A percentile compares a stretch with the other conserved stretches of the same genome.
phyloP scores from a whole-genome alignment of 208 protist genomes.

The Herpetomonas samuelpessoai region DNA sequence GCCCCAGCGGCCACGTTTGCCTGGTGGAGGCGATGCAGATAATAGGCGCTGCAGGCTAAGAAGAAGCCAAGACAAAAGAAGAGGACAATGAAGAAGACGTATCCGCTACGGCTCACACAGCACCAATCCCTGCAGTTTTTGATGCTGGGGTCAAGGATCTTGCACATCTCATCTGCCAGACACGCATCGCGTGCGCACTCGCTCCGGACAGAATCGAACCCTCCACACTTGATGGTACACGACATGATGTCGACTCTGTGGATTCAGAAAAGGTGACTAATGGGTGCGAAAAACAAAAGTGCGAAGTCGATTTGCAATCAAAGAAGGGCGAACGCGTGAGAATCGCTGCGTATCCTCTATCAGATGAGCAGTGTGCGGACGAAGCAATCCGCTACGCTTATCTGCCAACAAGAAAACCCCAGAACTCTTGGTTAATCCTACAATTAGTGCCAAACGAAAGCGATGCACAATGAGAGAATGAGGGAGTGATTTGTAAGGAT shows the following conservation, averaged over 20 bases:
- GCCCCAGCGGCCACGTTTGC: constrained; percentile 65
- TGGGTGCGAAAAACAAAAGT: too few species aligned
- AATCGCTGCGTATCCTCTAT: too few species aligned
- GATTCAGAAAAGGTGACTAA: too few species aligned
- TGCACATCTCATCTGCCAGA: constrained; percentile 63
- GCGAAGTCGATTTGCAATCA: too few species aligned
- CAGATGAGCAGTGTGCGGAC: too few species aligned
- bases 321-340: too few species aligned
- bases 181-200: constrained; percentile 78
- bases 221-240: constrained; percentile 60
- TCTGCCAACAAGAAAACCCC: background rate
- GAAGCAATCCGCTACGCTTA: constrained; percentile 11
- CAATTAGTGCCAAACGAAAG: background rate
- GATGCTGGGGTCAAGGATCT: constrained; percentile 31
- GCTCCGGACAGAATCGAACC: constrained; percentile 61
- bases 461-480: background rate
- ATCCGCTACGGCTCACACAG: constrained; percentile 57
- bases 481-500: constrained; percentile 3
- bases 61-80: constrained; percentile 76
- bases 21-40: constrained; percentile 72
- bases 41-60: constrained; percentile 57
- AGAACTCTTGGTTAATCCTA: background rate
- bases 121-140: constrained; percentile 76
- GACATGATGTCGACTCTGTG: constrained; percentile 22
- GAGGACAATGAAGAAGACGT: constrained; percentile 75